A percentile compares a stretch with the other conserved stretches of the same genome.
Evolutionary conservation across 1,139 yeast species (phyloP).

Genomic region (Blastobotrys aristatus): DNA sequence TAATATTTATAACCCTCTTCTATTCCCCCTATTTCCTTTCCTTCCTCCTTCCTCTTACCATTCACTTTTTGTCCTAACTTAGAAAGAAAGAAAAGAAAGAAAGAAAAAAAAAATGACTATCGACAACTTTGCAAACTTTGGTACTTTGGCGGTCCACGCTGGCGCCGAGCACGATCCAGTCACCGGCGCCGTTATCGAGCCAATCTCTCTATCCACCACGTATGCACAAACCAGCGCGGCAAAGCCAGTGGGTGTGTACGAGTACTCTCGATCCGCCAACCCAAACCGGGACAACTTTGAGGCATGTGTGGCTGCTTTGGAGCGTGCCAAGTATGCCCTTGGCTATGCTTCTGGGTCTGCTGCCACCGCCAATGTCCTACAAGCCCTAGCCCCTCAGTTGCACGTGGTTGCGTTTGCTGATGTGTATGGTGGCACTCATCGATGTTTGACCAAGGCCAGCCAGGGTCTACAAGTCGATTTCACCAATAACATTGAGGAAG

Average conservation of each 20-base stretch:
- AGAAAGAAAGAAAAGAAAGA: background rate
- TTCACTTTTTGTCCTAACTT: too few species aligned
- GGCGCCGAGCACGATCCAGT: slow-evolving; percentile 69
- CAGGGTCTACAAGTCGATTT: slow-evolving; percentile 73
- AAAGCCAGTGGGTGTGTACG: slow-evolving; percentile 71
- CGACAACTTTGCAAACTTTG: slow-evolving; percentile 39
- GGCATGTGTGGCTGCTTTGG: slow-evolving; percentile 73
- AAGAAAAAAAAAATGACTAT: slow-evolving; percentile 2
- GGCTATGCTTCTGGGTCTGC: slow-evolving; percentile 88
- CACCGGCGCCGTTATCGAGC: slow-evolving; percentile 86
- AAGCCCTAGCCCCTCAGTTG: slow-evolving; percentile 64
- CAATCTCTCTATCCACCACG: slow-evolving; percentile 81
- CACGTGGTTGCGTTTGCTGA: slow-evolving; percentile 82
- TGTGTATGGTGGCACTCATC: slow-evolving; percentile 90
- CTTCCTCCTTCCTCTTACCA: too few species aligned
- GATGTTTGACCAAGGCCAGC: slow-evolving; percentile 76
- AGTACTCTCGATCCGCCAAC: slow-evolving; percentile 82
- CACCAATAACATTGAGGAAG: slow-evolving; percentile 58
- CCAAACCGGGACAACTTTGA: slow-evolving; percentile 87
- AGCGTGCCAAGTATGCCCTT: slow-evolving; percentile 69
- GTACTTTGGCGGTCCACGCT: slow-evolving; percentile 79
- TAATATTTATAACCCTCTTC: background rate
- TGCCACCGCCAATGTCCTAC: slow-evolving; percentile 73
- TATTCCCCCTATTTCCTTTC: background rate
- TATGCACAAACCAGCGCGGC: slow-evolving; percentile 78